phyloP scores from a whole-genome alignment of 208 protist species.

The Acanthamoeba triangularis region DNA sequence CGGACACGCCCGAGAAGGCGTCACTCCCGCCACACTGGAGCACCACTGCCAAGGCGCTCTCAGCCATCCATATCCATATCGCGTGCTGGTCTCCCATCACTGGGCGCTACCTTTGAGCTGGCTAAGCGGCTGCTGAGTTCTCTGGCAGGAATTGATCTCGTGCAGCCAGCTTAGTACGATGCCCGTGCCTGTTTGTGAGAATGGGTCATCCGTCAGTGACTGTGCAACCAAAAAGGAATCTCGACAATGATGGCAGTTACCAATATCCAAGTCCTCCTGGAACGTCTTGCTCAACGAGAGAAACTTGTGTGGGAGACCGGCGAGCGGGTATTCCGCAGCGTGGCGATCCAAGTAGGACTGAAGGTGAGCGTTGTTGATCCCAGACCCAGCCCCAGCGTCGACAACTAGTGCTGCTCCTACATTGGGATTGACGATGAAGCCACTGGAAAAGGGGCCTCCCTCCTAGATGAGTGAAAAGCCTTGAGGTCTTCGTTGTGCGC shows the following conservation, averaged over 20 bases:
- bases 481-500: no score
- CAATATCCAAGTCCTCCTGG: background rate
- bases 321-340: background rate
- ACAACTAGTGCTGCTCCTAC: conserved; percentile 78
- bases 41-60: no score
- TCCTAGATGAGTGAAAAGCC: no score
- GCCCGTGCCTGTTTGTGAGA: background rate
- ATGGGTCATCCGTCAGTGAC: no score
- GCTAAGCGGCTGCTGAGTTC: conserved; percentile 15
- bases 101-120: conserved; percentile 6
- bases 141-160: background rate
- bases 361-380: background rate
- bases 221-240: no score
- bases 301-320: background rate
- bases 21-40: conserved; percentile 85
- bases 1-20: conserved; percentile 82
- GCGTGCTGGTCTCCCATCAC: no score
- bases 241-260: no score
- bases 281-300: background rate
- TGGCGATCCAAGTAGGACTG: background rate
- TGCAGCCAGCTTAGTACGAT: background rate
- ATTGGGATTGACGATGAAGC: conserved; percentile 77
- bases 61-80: no score
- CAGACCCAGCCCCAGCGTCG: background rate
- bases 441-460: no score